Percentiles rank a stretch among this genome's conserved stretches.
These are phyloP conservation scores for Ilyonectria destructans DNA, from an alignment of 2,329 filamentous ascomycete genomes.

Conservation along the genomic window DNA sequence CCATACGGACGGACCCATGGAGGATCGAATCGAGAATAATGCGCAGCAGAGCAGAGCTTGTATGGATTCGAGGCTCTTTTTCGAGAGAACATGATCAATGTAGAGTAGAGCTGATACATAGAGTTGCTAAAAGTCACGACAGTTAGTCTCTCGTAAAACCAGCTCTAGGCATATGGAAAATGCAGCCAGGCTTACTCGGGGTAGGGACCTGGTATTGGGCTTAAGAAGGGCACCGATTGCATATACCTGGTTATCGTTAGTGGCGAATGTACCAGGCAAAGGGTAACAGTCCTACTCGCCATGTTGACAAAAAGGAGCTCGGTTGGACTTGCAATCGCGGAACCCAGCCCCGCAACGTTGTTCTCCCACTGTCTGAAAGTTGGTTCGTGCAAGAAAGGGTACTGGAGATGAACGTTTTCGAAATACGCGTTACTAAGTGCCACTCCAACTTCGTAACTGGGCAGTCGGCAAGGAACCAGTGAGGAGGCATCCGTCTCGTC, in stretches of 20 bases:
- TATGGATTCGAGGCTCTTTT: conserved; percentile 52
- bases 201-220: too few relatives aligned
- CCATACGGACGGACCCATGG: conserved; percentile 12
- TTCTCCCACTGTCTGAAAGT: conserved; percentile 53
- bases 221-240: too few relatives aligned
- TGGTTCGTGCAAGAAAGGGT: conserved; percentile 56
- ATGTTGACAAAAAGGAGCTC: conserved; percentile 28
- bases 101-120: conserved; percentile 44
- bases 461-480: conserved; percentile 23
- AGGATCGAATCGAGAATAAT: conserved; percentile 43
- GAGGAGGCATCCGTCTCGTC: not conserved
- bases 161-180: conserved; percentile 8
- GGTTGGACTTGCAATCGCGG: not conserved
- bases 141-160: too few relatives aligned
- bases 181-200: too few relatives aligned
- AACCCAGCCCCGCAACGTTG: conserved; percentile 18
- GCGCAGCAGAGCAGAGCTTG: conserved; percentile 53
- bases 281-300: not conserved
- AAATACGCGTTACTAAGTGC: conserved; percentile 54
- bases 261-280: too few relatives aligned
- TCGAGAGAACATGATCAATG: conserved; percentile 36
- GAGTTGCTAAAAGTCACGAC: conserved; percentile 14
- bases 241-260: too few relatives aligned
- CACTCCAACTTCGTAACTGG: conserved; percentile 23
- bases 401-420: conserved; percentile 56